Percentiles rank a stretch among this genome's conserved stretches.
These are phyloP conservation scores for Cladosporium velox DNA, from an alignment of 2,329 filamentous ascomycete genomes.

Conservation along the genomic window DNA sequence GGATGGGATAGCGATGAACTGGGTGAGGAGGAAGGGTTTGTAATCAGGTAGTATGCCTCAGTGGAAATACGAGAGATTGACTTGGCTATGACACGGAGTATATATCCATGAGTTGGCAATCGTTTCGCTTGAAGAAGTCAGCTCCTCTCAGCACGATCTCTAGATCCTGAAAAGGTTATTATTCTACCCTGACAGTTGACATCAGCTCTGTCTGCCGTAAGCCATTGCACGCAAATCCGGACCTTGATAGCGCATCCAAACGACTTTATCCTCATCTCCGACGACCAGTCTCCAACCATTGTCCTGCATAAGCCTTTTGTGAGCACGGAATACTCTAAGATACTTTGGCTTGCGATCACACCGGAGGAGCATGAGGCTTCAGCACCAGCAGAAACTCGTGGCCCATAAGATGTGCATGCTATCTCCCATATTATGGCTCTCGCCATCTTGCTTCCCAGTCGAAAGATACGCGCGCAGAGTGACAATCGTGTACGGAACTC, in stretches of 20 bases:
- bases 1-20: conserved; percentile 62
- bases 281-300: neutral
- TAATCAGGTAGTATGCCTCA: neutral
- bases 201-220: neutral
- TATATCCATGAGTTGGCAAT: too few species aligned
- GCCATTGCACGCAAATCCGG: neutral
- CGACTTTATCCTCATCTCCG: neutral
- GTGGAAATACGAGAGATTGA: too few species aligned
- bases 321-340: neutral
- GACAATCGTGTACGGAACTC: neutral
- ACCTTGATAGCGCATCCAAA: neutral
- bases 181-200: neutral
- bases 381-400: neutral
- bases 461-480: neutral
- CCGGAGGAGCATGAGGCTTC: neutral
- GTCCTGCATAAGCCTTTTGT: neutral
- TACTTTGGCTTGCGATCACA: neutral
- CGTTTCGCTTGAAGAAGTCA: neutral
- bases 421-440: neutral
- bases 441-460: neutral
- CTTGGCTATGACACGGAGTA: neutral
- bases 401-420: neutral
- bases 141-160: neutral
- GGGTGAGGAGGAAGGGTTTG: conserved; percentile 40
- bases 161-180: neutral